A percentile compares a stretch with the other conserved stretches of the same genome.
Conservation (phyloP, 2,329 filamentous ascomycete genomes). For the Scedosporium dehoogii region DNA sequence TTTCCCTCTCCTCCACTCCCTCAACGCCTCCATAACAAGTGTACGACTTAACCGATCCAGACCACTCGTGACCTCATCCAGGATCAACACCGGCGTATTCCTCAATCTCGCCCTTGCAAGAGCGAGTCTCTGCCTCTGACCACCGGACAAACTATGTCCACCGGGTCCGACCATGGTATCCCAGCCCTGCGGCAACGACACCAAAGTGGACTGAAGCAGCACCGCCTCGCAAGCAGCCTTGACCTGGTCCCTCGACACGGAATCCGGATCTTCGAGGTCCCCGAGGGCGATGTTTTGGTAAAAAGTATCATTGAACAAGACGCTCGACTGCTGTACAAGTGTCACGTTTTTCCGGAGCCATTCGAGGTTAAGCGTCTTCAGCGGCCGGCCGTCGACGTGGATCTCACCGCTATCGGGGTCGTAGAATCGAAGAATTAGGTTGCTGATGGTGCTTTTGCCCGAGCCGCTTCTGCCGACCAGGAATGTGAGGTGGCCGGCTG, state of each 20-base stretch:
- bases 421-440: conserved; percentile 73
- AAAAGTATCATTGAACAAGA: conserved; percentile 74
- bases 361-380: conserved; percentile 50
- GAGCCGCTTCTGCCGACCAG: conserved; percentile 81
- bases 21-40: conserved; percentile 63
- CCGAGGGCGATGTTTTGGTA: conserved; percentile 72
- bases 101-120: conserved; percentile 69
- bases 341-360: conserved; percentile 75
- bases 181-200: conserved; percentile 56
- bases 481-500: conserved; percentile 63
- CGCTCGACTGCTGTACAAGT: conserved; percentile 71
- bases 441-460: conserved; percentile 82
- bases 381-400: conserved; percentile 52
- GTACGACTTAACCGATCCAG: conserved; percentile 64
- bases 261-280: conserved; percentile 30
- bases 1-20: conserved; percentile 66
- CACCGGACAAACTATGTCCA: conserved; percentile 69
- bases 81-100: conserved; percentile 67
- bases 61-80: conserved; percentile 69
- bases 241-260: conserved; percentile 45
- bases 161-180: conserved; percentile 61
- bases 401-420: conserved; percentile 55
- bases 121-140: conserved; percentile 73
- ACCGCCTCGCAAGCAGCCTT: conserved; percentile 54
- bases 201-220: conserved; percentile 58